These are phyloP conservation scores for Metarhizium robertsii DNA, from an alignment of 2,329 filamentous ascomycete genomes.

Conservation along the genomic window DNA sequence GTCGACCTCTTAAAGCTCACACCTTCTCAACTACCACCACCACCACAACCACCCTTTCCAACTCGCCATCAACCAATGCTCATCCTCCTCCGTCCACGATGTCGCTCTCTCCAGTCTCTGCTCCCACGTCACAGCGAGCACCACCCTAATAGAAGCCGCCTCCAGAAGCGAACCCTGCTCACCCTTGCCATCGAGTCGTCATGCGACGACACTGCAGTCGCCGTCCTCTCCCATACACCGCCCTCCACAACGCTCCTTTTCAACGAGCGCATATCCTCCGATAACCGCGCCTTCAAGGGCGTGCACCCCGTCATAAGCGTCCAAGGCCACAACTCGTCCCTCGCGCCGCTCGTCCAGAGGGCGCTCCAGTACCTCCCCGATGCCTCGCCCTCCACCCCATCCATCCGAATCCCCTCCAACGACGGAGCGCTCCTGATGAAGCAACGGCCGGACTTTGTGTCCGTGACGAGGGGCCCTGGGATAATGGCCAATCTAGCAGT, in stretches of 20 bases:
- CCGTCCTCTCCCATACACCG: conserved; percentile 57
- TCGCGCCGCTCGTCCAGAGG: conserved; percentile 58
- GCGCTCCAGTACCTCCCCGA: conserved; percentile 47
- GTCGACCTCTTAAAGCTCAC: too few species aligned
- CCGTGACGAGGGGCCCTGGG: conserved; percentile 82
- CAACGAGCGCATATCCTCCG: conserved; percentile 72
- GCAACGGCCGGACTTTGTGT: conserved; percentile 68
- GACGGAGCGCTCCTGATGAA: background rate
- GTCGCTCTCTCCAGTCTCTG: background rate
- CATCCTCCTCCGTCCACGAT: conserved; percentile 5
- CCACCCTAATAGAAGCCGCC: too few species aligned
- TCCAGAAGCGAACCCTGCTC: conserved; percentile 26
- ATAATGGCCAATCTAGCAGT: conserved; percentile 72
- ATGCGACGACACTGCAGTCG: conserved; percentile 89
- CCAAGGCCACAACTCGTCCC: conserved; percentile 61
- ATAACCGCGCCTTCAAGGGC: conserved; percentile 65
- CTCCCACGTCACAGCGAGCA: background rate
- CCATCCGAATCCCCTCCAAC: background rate
- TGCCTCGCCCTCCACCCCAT: conserved; percentile 1
- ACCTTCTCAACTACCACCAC: too few species aligned
- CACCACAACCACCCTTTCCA: background rate
- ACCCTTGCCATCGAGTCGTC: conserved; percentile 74
- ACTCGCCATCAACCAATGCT: conserved; percentile 1
- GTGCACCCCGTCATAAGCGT: conserved; percentile 73
- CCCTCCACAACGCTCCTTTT: conserved; percentile 55